Evolutionary conservation across 2,329 filamentous ascomycete species (phyloP).

Genomic region (Aquanectria penicillioides): DNA sequence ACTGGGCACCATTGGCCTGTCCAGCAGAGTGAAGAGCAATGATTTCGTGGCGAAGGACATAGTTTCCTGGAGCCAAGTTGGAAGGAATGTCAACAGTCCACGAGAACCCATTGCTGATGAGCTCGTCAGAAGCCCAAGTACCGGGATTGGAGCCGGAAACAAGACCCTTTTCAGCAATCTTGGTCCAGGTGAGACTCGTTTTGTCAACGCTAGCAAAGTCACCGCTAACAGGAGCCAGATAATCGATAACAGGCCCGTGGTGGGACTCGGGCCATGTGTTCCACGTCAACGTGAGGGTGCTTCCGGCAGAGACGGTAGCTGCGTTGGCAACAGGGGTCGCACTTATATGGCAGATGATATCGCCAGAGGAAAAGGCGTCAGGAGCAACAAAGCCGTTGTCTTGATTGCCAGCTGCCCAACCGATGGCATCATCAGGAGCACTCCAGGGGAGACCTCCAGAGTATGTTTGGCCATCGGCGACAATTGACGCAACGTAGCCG

Average conservation of each 20-base stretch:
- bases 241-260: constrained; percentile 69
- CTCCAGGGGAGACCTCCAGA: constrained; percentile 42
- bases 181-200: constrained; percentile 64
- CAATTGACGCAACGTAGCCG: constrained; percentile 41
- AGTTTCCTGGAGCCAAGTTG: constrained; percentile 60
- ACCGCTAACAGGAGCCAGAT: constrained; percentile 62
- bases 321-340: constrained; percentile 52
- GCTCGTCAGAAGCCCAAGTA: constrained; percentile 65
- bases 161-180: constrained; percentile 66
- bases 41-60: constrained; percentile 66
- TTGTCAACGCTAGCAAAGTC: constrained; percentile 65
- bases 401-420: constrained; percentile 48
- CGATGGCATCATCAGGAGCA: constrained; percentile 45
- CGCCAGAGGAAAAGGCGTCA: constrained; percentile 47
- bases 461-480: constrained; percentile 44
- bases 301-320: constrained; percentile 65
- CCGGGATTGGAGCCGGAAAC: constrained; percentile 55
- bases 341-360: constrained; percentile 60
- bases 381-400: constrained; percentile 60
- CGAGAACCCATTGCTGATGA: constrained; percentile 57
- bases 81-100: constrained; percentile 59
- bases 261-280: constrained; percentile 72
- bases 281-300: constrained; percentile 69
- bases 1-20: constrained; percentile 53
- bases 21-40: constrained; percentile 63